Evolutionary conservation across 306 rosid genomes (phyloP), one percentile per base, ranked within the genome.

Genomic region (Luffa aegyptiaca): DNA sequence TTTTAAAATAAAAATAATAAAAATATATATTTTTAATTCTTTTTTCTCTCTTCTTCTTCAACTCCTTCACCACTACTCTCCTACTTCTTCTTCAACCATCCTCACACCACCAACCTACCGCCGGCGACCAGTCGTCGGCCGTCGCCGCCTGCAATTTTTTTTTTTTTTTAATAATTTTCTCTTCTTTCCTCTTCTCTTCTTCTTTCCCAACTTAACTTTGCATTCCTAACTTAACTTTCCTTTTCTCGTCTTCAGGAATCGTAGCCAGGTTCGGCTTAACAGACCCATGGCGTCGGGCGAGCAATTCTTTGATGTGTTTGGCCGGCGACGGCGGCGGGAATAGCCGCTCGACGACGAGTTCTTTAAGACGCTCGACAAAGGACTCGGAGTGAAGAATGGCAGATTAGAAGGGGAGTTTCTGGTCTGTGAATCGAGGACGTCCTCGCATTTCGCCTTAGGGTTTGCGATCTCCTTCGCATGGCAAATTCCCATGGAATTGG

Each of bases 291-390:
- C 98, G 63, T 33, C 97, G 81, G 11, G 97, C 95, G 0, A 93
- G 89, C 80, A 93, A 46, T 4, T 96, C 95, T 58, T 92, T 86
- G 73, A 93, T 93, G 87, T 93, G 98, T 87, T 93, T 93, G 0
- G 97, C 98, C 36, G 98, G 98, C 2, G 98, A 93, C 12, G 98
- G 98, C 41, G 98, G 98, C 2, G 98, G 98, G 59, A 93, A 93
- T 5, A 97, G 97, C 92, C 75, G 8, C 91, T 83, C 78, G 88
- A 58, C 46, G 98, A 97, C 0, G 96, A 93, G 78, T 85, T 87
- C 85, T 90, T 93, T 85, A 93, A 91, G 66, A 93, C 85, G 69
- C 89, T 90, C 3, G 87, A 93, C 31, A 90, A 84, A 14, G 98
- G 98, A 83, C 98, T 93, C 41, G 98, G 98, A 81, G 92, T 93